Evolutionary conservation across 352 stramenopile species (phyloP), one percentile per base, ranked within the genome.

Genomic region (Phytophthora palmivora): DNA sequence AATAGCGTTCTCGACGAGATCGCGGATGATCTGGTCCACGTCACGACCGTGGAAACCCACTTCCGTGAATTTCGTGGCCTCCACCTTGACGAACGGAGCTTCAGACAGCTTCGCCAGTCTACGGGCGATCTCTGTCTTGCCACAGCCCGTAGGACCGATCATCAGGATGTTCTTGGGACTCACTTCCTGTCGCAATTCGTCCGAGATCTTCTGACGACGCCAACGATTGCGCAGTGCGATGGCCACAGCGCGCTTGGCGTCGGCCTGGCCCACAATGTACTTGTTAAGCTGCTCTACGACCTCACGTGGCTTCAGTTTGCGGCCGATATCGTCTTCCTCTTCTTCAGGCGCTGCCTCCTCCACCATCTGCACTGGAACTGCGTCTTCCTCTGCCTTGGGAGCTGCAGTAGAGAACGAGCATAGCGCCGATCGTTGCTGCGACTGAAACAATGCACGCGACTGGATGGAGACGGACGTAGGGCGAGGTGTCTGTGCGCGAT

Each of bases 101-200:
- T 99, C 88, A 32, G 88, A 97, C 24, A 99, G 84, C 75, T 98
- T 98, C 15, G 97, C 97, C 58, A 99, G 92, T 9, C 97, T 90
- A 30, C 97, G 79, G 8, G 97, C 97, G 45, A 99, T 99, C 86
- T 99, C 97, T 8, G 97, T 99, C 79, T 99, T 98, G 45, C 98
- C 97, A 56, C 95, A 99, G 32, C 98, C 98, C 5, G 97, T 99
- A 4, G 97, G 97, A 5, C 98, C 98, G 58, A 99, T 99, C 96
- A 99, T 99, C 30, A 99, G 72, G 28, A 99, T 99, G 78, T 99
- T 99, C 73, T 99, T 98, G n/a, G 98, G 98, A 11, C 97, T 98
- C 50, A 98, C 87, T 54, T 98, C 91, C 3, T 82, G 67, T 7
- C 85, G 88, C 52, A 97, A 69, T 12, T 98, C 93, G 26, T 98